A percentile compares a stretch with the other conserved stretches of the same genome.
phyloP scores from a whole-genome alignment of 2,329 filamentous ascomycete genomes.

The Pseudodiploospora longispora region DNA sequence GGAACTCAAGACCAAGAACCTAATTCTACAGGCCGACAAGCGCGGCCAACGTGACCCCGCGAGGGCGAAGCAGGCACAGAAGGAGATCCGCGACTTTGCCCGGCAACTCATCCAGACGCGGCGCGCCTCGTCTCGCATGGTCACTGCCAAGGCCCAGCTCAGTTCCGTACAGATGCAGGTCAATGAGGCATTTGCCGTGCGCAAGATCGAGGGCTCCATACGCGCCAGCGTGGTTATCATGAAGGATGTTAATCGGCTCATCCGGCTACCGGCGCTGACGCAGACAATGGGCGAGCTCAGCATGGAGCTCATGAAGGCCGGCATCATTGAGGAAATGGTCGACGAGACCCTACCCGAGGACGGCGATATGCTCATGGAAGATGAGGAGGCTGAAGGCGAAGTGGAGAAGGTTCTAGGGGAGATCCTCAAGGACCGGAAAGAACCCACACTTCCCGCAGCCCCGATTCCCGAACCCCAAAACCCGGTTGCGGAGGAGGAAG shows the following conservation, averaged over 20 bases:
- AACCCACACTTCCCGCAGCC: slow-evolving; percentile 46
- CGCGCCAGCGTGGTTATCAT: slow-evolving; percentile 82
- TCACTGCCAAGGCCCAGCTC: slow-evolving; percentile 85
- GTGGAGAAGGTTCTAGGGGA: slow-evolving; percentile 91
- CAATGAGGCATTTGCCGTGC: slow-evolving; percentile 88
- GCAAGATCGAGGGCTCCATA: slow-evolving; percentile 92
- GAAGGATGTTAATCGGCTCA: slow-evolving; percentile 87
- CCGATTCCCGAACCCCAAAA: slow-evolving; percentile 48
- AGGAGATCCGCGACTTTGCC: slow-evolving; percentile 82
- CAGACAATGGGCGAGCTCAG: slow-evolving; percentile 84
- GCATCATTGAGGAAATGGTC: slow-evolving; percentile 97
- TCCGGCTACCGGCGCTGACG: slow-evolving; percentile 76
- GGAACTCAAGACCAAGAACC: slow-evolving; percentile 75
- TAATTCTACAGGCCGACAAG: slow-evolving; percentile 75
- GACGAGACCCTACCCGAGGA: slow-evolving; percentile 77
- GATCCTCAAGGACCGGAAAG: slow-evolving; percentile 74
- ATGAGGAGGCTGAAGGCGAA: slow-evolving; percentile 68
- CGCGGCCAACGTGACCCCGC: slow-evolving; percentile 74
- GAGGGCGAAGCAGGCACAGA: slow-evolving; percentile 68
- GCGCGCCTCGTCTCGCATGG: slow-evolving; percentile 63
- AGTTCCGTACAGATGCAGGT: slow-evolving; percentile 95
- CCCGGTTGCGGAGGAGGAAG: slow-evolving; percentile 42
- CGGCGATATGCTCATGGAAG: slow-evolving; percentile 62
- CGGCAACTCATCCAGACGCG: slow-evolving; percentile 78
- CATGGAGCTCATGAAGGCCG: slow-evolving; percentile 84